Evolutionary conservation across 2,329 filamentous ascomycete genomes (phyloP).

Genomic region (Chaetomium sp.): DNA sequence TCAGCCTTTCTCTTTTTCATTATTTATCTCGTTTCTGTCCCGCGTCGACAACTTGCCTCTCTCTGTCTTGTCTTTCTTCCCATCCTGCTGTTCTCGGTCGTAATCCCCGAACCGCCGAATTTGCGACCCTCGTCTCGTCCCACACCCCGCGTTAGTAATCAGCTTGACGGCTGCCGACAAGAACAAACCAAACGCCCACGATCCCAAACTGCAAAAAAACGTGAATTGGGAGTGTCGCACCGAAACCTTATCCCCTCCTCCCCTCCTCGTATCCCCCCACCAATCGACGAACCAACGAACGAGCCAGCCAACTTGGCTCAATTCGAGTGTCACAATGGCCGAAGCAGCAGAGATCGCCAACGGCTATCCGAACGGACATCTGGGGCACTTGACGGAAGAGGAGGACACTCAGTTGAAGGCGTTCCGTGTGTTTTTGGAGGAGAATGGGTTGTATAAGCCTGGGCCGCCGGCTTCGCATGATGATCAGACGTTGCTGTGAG

Average conservation of each 20-base stretch:
- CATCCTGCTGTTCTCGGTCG: too few species aligned
- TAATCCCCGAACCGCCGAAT: too few species aligned
- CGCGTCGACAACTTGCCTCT: too few species aligned
- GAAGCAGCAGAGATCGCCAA: conserved; percentile 23
- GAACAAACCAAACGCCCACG: neutral
- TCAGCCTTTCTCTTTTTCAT: too few species aligned
- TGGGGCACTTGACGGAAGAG: conserved; percentile 64
- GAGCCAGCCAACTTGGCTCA: neutral
- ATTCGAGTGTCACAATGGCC: conserved; percentile 4
- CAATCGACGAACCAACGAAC: neutral
- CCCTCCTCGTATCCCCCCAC: neutral
- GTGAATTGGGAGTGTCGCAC: too few species aligned
- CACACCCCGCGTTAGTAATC: too few species aligned
- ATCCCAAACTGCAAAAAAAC: too few species aligned
- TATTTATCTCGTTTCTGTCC: too few species aligned
- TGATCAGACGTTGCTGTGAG: conserved; percentile 65
- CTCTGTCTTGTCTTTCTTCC: too few species aligned
- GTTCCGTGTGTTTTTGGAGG: conserved; percentile 64
- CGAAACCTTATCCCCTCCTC: neutral
- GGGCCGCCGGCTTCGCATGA: conserved; percentile 58
- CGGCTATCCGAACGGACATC: conserved; percentile 69
- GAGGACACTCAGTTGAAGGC: conserved; percentile 61
- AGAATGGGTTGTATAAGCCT: conserved; percentile 58
- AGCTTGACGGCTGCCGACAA: too few species aligned
- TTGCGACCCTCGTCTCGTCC: too few species aligned